Base-by-base conservation (phyloP, 164 flowering plant species). In the Cinnamomum chago region DNA sequence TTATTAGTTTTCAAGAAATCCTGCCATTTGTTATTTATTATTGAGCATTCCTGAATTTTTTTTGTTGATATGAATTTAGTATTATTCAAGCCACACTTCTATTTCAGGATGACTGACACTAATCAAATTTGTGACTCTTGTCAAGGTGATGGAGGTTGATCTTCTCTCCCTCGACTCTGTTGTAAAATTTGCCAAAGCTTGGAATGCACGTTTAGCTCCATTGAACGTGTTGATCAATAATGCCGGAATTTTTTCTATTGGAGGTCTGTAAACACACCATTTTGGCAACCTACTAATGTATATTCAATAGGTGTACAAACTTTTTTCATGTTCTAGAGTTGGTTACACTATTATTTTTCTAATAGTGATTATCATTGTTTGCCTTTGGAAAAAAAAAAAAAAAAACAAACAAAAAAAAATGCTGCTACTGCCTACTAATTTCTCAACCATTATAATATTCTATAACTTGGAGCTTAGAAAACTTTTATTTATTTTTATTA, bases 141-240 rank as follows among this genome's bases (percentile, higher is more conserved):
- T 81, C 65, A 76, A 95, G 98, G 97, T 88, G 55, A 92, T 95
- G 97, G 92, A 90, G 79, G 85, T 95, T 33, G 92, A 95, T 86
- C 97, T 95, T 79, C 94, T 92, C 68, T 95, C 97, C 4, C 85
- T 93, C 84, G 96, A 90, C 65, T 95, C 98, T 75, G 95, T 93
- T 40, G 96, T 76, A 73, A 86, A 86, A 76, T 93, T 95, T 78
- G 88, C 96, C 70, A 87, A 90, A 65, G 86, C 89, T 2, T 95
- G 95, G 96, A 95, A 95, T 85, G 90, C 97, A 27, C 93, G 97
- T 40, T 73, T 67, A 64, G 89, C 76, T 58, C 98, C 97, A 77
- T 76, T 95, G 82, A 90, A 93, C 83, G 94, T 87, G 84, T 88
- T 95, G 75, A 95, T 95, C 35, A 95, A 95, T 75, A 95, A 95